phyloP scores from a whole-genome alignment of 2,329 filamentous ascomycete genomes.

The Corinectria fuckeliana region DNA sequence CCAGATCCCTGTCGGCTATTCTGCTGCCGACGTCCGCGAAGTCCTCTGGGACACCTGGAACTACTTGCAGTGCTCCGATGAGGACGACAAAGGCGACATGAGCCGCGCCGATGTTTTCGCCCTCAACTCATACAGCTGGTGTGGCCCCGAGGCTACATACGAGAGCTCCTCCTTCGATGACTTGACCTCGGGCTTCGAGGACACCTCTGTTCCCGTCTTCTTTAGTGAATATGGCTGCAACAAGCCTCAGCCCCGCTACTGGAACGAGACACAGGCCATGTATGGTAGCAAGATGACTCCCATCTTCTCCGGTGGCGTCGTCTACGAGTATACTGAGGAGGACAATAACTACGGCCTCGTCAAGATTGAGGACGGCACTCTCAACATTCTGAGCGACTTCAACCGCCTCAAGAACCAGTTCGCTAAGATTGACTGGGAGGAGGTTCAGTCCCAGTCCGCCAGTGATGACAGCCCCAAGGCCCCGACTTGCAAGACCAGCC shows the following conservation, averaged over 20 bases:
- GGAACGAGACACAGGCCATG: conserved; percentile 76
- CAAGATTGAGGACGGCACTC: conserved; percentile 62
- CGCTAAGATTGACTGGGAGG: conserved; percentile 73
- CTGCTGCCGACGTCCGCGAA: conserved; percentile 77
- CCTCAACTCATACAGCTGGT: conserved; percentile 77
- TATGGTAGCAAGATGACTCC: conserved; percentile 74
- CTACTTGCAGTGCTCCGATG: conserved; percentile 72
- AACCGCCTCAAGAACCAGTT: conserved; percentile 79
- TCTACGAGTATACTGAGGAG: conserved; percentile 83
- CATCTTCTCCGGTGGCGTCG: conserved; percentile 76
- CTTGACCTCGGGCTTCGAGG: conserved; percentile 69
- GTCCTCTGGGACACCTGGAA: conserved; percentile 78
- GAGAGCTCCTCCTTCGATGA: conserved; percentile 67
- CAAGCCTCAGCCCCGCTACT: conserved; percentile 70
- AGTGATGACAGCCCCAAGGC: conserved; percentile 56
- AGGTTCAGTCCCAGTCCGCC: conserved; percentile 69
- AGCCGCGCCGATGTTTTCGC: conserved; percentile 78
- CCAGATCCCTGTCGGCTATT: conserved; percentile 78
- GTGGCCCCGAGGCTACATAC: conserved; percentile 66
- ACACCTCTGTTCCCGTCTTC: conserved; percentile 75
- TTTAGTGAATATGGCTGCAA: conserved; percentile 87
- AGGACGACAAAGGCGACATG: conserved; percentile 60
- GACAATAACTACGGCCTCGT: conserved; percentile 71
- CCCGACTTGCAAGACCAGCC: conserved; percentile 67
- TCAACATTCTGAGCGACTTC: conserved; percentile 68